phyloP scores from a whole-genome alignment of 257 asterid genomes.

The Forsythia viridissima region DNA sequence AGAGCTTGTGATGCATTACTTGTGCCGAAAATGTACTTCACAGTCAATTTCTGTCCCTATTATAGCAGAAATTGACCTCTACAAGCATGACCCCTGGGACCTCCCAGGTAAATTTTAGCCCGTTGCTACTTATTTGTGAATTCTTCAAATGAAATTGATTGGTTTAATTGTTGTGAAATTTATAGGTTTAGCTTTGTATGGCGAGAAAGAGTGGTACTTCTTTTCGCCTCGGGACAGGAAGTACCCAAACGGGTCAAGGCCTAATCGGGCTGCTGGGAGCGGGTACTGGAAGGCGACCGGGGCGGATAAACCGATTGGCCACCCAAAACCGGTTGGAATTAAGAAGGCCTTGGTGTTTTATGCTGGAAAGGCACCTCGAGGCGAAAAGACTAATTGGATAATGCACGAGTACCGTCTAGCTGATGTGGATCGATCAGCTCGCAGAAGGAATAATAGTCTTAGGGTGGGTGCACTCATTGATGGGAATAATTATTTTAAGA shows the following conservation, averaged over 20 bases:
- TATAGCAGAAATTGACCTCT: conserved; percentile 80
- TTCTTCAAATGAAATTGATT: background rate
- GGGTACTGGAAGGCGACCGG: conserved; percentile 99
- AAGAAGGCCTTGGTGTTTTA: conserved; percentile 85
- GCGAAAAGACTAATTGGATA: conserved; percentile 85
- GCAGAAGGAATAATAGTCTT: conserved; percentile 58
- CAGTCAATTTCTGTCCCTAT: conserved; percentile 72
- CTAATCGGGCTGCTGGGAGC: conserved; percentile 84
- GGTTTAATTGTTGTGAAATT: background rate
- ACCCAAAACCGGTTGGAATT: conserved; percentile 70
- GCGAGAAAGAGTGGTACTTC: conserved; percentile 94
- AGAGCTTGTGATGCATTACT: conserved; percentile 83
- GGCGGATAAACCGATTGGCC: conserved; percentile 79
- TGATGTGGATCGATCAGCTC: conserved; percentile 79
- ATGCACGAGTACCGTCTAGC: conserved; percentile 97
- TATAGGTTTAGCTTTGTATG: conserved; percentile 71
- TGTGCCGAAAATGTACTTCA: conserved; percentile 66
- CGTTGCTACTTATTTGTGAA: too few relatives aligned
- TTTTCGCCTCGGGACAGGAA: conserved; percentile 88
- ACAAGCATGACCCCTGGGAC: conserved; percentile 82
- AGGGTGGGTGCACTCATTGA: conserved; percentile 49
- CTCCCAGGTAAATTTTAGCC: conserved; percentile 50
- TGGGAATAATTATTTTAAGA: too few relatives aligned
- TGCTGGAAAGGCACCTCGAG: conserved; percentile 85
- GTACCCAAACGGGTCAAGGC: conserved; percentile 91